Evolutionary conservation across 208 protist genomes (phyloP), one percentile per base, ranked within the genome.

Genomic region (Porcisia hertigi): DNA sequence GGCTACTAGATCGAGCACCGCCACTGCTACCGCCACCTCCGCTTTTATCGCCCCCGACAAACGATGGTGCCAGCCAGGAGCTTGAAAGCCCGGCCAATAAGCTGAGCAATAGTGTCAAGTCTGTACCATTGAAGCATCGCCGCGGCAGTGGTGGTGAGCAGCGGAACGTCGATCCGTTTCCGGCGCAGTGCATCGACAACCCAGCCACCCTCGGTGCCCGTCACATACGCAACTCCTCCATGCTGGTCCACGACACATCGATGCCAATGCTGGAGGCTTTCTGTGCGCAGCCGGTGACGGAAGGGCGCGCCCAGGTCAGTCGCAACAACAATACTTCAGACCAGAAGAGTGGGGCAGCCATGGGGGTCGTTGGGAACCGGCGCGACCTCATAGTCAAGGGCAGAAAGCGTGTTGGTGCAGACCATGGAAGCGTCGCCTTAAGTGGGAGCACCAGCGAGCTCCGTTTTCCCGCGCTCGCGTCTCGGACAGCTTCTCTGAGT

Each of bases 1-100:
- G 47, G n/a, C 70, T 83, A 18, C 79, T 90, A 20, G 70, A 88
- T 65, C 85, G 47, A 52, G 47, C 84, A 20, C 78, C 69, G 6
- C 65, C 75, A 54, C 80, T 73, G 66, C 75, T 34, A 41, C 58
- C n/a, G 58, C 23, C 9, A 14, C 34, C 8, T 7, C 59, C 34
- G 14, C 36, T 12, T 18, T 6, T 66, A n/a, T 64, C 71, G n/a
- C 41, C 73, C 20, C 23, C 49, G 45, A 66, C 14, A 14, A 59
- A 18, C 43, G 52, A 55, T 30, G 18, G 36, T n/a, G 58, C 8
- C 58, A 18, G 12, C 49, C 47, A 63, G 30, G 20, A 57, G 41
- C 66, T 11, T 16, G 18, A 55, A 54, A 62, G 14, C 30, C 39
- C 30, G 36, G 30, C 43, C 2, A 82, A 82, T 47, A 73, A 78